Base-by-base conservation (phyloP, 1,139 yeast genomes). In the Scheffersomyces titani region DNA sequence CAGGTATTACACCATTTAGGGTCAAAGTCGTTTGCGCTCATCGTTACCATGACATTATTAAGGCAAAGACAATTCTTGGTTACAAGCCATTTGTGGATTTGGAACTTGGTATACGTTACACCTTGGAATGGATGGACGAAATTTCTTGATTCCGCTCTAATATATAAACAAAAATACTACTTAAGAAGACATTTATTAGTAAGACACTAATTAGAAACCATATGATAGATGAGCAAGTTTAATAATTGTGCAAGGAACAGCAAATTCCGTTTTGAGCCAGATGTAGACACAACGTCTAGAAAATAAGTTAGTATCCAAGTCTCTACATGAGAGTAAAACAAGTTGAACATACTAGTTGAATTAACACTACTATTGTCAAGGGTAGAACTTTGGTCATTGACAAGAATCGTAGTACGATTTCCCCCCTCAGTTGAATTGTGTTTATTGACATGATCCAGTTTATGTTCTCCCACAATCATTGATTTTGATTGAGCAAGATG, bases 1-100 rank as follows among this genome's bases (percentile, higher is more conserved):
- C 98, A 1, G 96, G 97, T n/a, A 81, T 96, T 59, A 93, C 99
- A 5, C 97, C 98, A 2, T 96, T 94, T 75, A 86, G 98, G 72
- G 99, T 93, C 18, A 89, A 86, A 64, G 87, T 94, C 57, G 93
- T 92, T 19, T 92, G 98, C 73, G 98, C 99, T n/a, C 86, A 85
- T 61, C 88, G 99, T 72, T 96, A 94, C 71, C 98, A 94, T 71
- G 92, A 93, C 70, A 93, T 96, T 59, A 69, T 90, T 40, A 93
- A 92, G 72, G 99, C 99, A 4, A 92, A 92, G 67, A 72, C 74
- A 6, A 62, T 89, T 30, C 79, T 96, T 58, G 97, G 89, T 0
- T 96, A 96, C 71, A 76, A 78, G 61, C 99, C 99, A 44, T 83
- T 83, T 22, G 96, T 92, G 57, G 88, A 81, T 56, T 77, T 94